Percentiles rank a stretch among this genome's conserved stretches.
Conservation (phyloP, 768 basidiomycete species). For the Cytidiella melzeri region DNA sequence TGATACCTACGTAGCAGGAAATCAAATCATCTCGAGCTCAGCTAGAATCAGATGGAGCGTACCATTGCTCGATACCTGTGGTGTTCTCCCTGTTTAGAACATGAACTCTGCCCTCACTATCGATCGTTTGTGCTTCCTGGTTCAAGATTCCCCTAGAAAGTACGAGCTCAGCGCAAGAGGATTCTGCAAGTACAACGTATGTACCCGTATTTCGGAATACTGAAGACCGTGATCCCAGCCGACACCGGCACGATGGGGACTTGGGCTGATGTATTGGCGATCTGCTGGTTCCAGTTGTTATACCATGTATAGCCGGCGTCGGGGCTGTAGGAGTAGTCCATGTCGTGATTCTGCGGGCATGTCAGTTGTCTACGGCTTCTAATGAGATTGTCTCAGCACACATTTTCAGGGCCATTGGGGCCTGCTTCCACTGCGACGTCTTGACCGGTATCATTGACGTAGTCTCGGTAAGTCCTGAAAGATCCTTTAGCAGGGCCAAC, state of each 20-base stretch:
- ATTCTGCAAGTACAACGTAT: conserved; percentile 1
- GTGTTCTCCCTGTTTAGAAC: conserved; percentile 33
- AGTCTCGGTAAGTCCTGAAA: conserved; percentile 33
- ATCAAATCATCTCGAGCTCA: no score
- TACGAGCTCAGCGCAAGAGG: neutral
- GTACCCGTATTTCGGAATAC: conserved; percentile 32
- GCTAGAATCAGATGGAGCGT: neutral
- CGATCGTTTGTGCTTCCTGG: conserved; percentile 29
- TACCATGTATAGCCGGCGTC: conserved; percentile 28
- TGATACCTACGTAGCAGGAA: conserved; percentile 17
- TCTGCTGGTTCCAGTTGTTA: conserved; percentile 32
- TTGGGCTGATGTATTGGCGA: conserved; percentile 21
- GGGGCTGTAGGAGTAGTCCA: conserved; percentile 27
- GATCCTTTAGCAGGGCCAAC: neutral
- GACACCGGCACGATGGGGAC: conserved; percentile 29
- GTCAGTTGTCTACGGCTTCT: no score
- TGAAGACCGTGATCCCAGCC: conserved; percentile 30
- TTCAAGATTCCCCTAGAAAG: conserved; percentile 26
- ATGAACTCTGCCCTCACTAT: conserved; percentile 25
- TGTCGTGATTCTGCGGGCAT: conserved; percentile 31
- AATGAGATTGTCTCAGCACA: conserved; percentile 12
- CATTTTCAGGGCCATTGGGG: conserved; percentile 35
- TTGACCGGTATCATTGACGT: conserved; percentile 32
- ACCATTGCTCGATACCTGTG: conserved; percentile 30
- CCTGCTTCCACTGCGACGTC: conserved; percentile 34